Percentiles rank a stretch among this genome's conserved stretches.
Conservation (phyloP, 345 rosid genomes). For the Murraya koenigii region DNA sequence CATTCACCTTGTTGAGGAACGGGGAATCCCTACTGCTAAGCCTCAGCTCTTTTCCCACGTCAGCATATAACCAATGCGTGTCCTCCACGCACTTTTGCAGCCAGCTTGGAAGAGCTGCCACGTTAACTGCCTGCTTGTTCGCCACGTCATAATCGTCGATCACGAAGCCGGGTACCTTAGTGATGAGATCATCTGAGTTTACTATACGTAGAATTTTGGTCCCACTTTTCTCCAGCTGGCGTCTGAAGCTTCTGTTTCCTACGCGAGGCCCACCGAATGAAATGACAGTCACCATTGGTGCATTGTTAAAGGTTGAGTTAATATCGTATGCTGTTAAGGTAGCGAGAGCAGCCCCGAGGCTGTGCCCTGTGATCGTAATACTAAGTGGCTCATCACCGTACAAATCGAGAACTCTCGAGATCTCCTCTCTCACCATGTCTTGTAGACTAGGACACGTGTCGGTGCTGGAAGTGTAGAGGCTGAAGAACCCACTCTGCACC, state of each 20-base stretch:
- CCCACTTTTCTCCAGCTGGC: constrained; percentile 45
- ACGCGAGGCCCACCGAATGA: constrained; percentile 75
- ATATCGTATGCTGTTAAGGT: constrained; percentile 54
- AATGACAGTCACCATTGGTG: constrained; percentile 53
- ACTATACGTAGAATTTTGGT: constrained; percentile 56
- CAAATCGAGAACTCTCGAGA: constrained; percentile 24
- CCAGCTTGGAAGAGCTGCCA: constrained; percentile 39
- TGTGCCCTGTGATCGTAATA: constrained; percentile 62
- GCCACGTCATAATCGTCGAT: constrained; percentile 26
- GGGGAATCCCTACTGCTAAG: constrained; percentile 50
- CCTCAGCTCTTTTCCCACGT: constrained; percentile 53
- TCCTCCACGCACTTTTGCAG: constrained; percentile 36
- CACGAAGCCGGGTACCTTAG: constrained; percentile 60
- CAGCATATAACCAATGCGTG: constrained; percentile 50
- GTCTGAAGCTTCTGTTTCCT: constrained; percentile 52
- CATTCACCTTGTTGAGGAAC: constrained; percentile 19
- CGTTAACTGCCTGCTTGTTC: not conserved
- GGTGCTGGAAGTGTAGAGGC: constrained; percentile 47
- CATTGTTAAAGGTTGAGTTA: constrained; percentile 26
- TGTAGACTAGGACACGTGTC: constrained; percentile 38
- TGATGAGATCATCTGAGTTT: constrained; percentile 57
- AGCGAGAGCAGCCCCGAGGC: constrained; percentile 68
- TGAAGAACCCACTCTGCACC: constrained; percentile 67
- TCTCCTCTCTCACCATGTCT: constrained; percentile 39
- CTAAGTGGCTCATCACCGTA: constrained; percentile 59